These are phyloP conservation scores for Penicillium italicum DNA, from an alignment of 2,329 filamentous ascomycete genomes.

Conservation along the genomic window DNA sequence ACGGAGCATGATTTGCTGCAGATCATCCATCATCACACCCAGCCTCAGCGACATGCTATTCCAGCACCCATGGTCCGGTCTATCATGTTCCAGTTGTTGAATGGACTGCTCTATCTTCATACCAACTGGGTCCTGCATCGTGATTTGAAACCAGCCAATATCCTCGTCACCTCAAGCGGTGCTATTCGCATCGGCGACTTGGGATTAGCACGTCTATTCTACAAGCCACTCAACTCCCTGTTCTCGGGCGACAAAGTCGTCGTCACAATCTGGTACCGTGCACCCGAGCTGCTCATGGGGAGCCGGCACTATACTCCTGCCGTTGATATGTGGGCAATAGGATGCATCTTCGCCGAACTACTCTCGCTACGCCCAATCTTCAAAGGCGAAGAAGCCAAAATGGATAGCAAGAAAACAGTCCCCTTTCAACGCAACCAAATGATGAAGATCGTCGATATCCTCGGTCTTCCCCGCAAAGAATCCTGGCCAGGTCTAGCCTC, in stretches of 20 bases:
- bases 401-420: constrained; percentile 96
- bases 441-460: constrained; percentile 97
- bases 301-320: constrained; percentile 95
- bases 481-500: constrained; percentile 78
- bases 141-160: constrained; percentile 96
- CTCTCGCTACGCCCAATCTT: constrained; percentile 90
- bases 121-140: constrained; percentile 96
- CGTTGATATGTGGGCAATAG: constrained; percentile 95
- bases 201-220: constrained; percentile 85
- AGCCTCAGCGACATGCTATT: constrained; percentile 82
- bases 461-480: constrained; percentile 85
- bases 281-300: constrained; percentile 86
- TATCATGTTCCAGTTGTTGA: constrained; percentile 92
- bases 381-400: constrained; percentile 97
- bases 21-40: constrained; percentile 96
- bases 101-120: constrained; percentile 91
- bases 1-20: constrained; percentile 96
- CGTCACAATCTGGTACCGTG: constrained; percentile 98
- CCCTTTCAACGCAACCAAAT: constrained; percentile 98
- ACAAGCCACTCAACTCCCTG: constrained; percentile 86
- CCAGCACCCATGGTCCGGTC: constrained; percentile 85
- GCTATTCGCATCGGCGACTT: constrained; percentile 94
- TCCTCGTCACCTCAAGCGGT: constrained; percentile 89
- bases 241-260: constrained; percentile 97
- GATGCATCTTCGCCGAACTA: constrained; percentile 95